phyloP scores from a whole-genome alignment of 768 basidiomycete species.

The Daedaleopsis nitida region DNA sequence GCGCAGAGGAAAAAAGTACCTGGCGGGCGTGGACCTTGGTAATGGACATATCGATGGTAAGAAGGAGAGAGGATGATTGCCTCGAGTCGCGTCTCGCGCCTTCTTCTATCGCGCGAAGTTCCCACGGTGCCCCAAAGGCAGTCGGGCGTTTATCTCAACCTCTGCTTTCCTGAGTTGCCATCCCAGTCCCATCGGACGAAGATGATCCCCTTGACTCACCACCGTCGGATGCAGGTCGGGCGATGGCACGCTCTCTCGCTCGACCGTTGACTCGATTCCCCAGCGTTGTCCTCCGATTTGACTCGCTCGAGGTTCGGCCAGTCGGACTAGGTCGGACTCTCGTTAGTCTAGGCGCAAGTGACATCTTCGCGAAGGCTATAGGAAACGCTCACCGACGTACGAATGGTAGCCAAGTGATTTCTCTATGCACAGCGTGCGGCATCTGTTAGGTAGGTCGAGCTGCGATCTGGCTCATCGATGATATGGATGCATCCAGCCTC shows the following conservation, averaged over 20 bases:
- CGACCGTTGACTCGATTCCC: not conserved
- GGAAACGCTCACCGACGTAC: too few relatives aligned
- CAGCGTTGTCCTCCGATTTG: not conserved
- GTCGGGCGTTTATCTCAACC: conserved; percentile 11
- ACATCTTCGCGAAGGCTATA: too few relatives aligned
- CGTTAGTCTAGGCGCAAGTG: too few relatives aligned
- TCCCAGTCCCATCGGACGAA: too few relatives aligned
- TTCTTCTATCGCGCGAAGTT: conserved; percentile 23
- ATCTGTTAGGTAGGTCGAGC: too few relatives aligned
- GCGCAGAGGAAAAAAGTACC: conserved; percentile 44
- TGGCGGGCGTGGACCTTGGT: conserved; percentile 91
- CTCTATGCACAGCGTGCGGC: too few relatives aligned
- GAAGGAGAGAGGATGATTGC: conserved; percentile 20
- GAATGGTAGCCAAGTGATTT: too few relatives aligned
- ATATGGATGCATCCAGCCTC: too few relatives aligned
- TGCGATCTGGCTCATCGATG: too few relatives aligned
- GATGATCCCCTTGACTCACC: too few relatives aligned
- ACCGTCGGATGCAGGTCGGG: too few relatives aligned
- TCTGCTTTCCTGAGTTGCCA: not conserved
- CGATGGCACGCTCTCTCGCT: too few relatives aligned
- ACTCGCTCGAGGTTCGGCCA: not conserved
- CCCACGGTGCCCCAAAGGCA: conserved; percentile 34
- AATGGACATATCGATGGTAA: conserved; percentile 74
- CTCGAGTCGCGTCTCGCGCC: conserved; percentile 18
- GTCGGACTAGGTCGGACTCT: not conserved